Conservation (phyloP, 2,329 filamentous ascomycete genomes). For the Epichloe festucae region DNA sequence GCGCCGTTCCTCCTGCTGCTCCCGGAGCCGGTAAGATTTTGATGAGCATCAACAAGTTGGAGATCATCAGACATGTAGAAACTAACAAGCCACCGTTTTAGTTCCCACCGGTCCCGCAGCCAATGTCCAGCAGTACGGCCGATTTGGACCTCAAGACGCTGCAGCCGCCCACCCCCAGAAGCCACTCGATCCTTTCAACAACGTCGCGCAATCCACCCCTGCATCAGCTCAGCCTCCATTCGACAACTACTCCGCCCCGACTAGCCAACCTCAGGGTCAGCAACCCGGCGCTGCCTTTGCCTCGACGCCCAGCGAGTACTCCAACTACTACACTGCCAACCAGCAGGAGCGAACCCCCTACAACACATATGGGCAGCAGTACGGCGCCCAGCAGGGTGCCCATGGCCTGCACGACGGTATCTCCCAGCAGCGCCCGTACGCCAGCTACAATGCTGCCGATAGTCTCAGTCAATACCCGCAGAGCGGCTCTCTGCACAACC, state of each 20-base stretch:
- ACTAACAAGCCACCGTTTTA: slow-evolving; percentile 15
- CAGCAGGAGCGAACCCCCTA: slow-evolving; percentile 61
- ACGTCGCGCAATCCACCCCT: slow-evolving; percentile 45
- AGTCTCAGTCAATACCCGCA: slow-evolving; percentile 61
- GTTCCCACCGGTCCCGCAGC: slow-evolving; percentile 27
- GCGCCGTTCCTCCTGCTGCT: slow-evolving; percentile 22
- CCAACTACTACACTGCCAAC: slow-evolving; percentile 73
- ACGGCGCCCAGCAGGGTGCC: slow-evolving; percentile 39
- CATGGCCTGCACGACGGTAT: slow-evolving; percentile 64
- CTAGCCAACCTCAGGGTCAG: slow-evolving; percentile 43
- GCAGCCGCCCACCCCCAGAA: slow-evolving; percentile 50
- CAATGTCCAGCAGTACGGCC: slow-evolving; percentile 54
- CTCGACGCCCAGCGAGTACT: slow-evolving; percentile 67
- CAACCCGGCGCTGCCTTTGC: slow-evolving; percentile 55
- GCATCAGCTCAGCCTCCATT: slow-evolving; percentile 38
- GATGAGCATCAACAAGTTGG: slow-evolving; percentile 10
- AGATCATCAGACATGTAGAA: background rate
- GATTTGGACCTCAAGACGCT: slow-evolving; percentile 55
- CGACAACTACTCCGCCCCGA: slow-evolving; percentile 47
- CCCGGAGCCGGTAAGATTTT: slow-evolving; percentile 19
- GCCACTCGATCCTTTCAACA: slow-evolving; percentile 70
- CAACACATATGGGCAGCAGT: slow-evolving; percentile 61
- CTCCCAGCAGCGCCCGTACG: slow-evolving; percentile 61
- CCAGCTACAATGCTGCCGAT: slow-evolving; percentile 57
- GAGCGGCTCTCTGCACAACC: slow-evolving; percentile 44